A percentile compares a stretch with the other conserved stretches of the same genome.
Evolutionary conservation across 1,139 yeast genomes (phyloP).

Genomic region (Yamadazyma membranifaciens): DNA sequence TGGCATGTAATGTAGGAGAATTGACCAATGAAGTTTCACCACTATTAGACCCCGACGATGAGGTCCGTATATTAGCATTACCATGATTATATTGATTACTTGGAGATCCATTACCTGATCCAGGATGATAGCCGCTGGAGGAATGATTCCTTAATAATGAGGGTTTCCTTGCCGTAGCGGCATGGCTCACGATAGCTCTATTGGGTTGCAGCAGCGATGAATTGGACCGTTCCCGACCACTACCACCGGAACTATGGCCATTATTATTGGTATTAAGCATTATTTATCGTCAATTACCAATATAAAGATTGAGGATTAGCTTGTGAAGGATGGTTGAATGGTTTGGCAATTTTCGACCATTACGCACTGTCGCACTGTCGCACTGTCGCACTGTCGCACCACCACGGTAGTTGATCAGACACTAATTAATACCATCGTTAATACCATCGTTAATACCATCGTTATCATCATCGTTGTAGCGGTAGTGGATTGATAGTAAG

Average conservation of each 20-base stretch:
- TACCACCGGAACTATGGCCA: not conserved
- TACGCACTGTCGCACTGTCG: too few species aligned
- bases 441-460: too few species aligned
- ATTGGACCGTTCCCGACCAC: constrained; percentile 1
- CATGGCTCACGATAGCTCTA: constrained; percentile 12
- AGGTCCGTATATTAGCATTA: not conserved
- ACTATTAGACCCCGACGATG: constrained; percentile 11
- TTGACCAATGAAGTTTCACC: constrained; percentile 11
- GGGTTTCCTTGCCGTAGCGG: constrained; percentile 18
- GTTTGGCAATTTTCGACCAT: too few species aligned
- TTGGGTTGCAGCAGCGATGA: constrained; percentile 5
- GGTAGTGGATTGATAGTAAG: too few species aligned
- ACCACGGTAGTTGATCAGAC: too few species aligned
- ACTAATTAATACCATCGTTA: too few species aligned
- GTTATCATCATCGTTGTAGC: too few species aligned
- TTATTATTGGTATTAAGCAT: constrained; percentile 8
- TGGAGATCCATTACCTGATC: not conserved
- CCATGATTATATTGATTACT: not conserved
- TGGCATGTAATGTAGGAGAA: constrained; percentile 11
- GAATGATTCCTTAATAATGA: constrained; percentile 23
- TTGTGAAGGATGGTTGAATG: not conserved
- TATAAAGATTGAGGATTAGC: too few species aligned
- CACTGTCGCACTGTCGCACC: too few species aligned
- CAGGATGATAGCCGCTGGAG: constrained; percentile 10
- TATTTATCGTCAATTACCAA: too few species aligned